phyloP scores from a whole-genome alignment of 73 alveolate genomes.

The Urostyla sp. region DNA sequence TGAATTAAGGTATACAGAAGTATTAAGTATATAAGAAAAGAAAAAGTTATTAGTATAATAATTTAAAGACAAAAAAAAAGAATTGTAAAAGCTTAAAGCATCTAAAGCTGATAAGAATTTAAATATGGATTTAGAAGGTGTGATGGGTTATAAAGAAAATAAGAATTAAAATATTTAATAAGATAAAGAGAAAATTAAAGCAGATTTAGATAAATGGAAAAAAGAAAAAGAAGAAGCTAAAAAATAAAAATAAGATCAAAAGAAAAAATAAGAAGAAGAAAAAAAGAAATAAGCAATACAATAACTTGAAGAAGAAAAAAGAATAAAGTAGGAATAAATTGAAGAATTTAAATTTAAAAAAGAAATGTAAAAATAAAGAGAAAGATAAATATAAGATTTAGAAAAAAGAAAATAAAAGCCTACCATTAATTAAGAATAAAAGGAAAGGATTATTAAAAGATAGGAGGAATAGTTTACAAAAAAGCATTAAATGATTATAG shows the following conservation, averaged over 20 bases:
- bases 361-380: constrained; percentile 45
- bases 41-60: constrained; percentile 50
- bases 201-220: constrained; percentile 54
- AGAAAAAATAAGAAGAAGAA: constrained; percentile 18
- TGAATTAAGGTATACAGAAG: constrained; percentile 4
- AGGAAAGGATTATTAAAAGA: constrained; percentile 26
- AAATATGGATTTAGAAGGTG: constrained; percentile 6
- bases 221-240: constrained; percentile 42
- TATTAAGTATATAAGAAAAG: constrained; percentile 18
- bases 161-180: constrained; percentile 25
- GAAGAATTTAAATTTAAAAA: constrained; percentile 59
- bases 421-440: constrained; percentile 1
- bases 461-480: constrained; percentile 29
- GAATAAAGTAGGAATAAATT: constrained; percentile 17
- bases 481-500: constrained; percentile 13
- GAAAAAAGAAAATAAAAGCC: constrained; percentile 43
- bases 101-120: constrained; percentile 26
- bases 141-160: constrained; percentile 23
- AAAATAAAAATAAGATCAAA: constrained; percentile 27
- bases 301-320: constrained; percentile 53
- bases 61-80: constrained; percentile 60
- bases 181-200: constrained; percentile 39
- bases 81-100: background rate
- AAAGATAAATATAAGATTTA: constrained; percentile 38
- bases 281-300: background rate